Evolutionary conservation across 768 basidiomycete species (phyloP).

Genomic region (Trametes coccinea): DNA sequence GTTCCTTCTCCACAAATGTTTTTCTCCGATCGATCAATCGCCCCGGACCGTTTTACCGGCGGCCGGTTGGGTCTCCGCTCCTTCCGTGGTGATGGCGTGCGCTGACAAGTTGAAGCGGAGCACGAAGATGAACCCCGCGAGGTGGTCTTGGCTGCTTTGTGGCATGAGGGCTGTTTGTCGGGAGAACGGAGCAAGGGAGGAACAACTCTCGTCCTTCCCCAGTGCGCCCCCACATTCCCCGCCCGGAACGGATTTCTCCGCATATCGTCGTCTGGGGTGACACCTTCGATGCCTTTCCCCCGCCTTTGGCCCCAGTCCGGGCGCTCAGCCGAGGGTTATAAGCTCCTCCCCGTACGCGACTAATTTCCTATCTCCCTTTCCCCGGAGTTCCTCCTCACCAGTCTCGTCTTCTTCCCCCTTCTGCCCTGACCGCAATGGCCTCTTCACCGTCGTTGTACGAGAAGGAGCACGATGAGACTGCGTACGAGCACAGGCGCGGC

Average conservation of each 20-base stretch:
- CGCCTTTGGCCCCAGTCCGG: neutral
- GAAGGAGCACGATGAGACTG: conserved; percentile 16
- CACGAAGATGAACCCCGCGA: neutral
- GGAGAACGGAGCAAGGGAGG: conserved; percentile 2
- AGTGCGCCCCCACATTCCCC: conserved; percentile 9
- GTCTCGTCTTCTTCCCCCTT: neutral
- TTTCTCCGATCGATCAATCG: conserved; percentile 8
- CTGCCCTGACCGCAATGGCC: conserved; percentile 14
- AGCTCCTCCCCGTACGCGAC: conserved; percentile 18
- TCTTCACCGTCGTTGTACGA: conserved; percentile 21
- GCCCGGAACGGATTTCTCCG: conserved; percentile 1
- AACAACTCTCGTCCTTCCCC: conserved; percentile 8
- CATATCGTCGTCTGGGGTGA: conserved; percentile 3
- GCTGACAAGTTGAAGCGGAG: neutral
- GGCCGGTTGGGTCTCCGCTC: neutral
- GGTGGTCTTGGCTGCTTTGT: neutral
- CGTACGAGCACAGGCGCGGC: conserved; percentile 14
- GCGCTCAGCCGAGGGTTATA: conserved; percentile 17
- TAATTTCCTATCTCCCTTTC: conserved; percentile 5
- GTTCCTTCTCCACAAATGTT: conserved; percentile 3
- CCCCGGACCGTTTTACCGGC: neutral
- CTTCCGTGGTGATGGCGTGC: neutral
- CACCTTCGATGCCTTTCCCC: neutral
- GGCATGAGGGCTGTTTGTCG: conserved; percentile 2
- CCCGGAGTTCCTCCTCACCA: conserved; percentile 8